Conservation (phyloP, 1,139 yeast species). For the Fermentozyma sake region DNA sequence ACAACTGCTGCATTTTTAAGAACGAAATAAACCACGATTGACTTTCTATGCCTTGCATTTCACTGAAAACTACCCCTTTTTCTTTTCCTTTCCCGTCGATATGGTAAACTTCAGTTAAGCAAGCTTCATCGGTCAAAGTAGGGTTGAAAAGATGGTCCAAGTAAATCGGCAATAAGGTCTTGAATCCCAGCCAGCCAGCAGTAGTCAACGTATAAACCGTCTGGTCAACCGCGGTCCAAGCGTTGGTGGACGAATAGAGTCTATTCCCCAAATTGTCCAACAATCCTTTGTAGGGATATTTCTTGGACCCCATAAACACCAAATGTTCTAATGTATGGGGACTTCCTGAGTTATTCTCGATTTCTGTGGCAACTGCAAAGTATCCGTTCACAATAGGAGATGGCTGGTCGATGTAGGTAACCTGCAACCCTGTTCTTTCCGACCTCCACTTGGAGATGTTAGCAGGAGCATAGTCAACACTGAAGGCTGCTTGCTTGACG, state of each 20-base stretch:
- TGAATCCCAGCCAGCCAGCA: slow-evolving; percentile 97
- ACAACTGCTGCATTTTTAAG: slow-evolving; percentile 55
- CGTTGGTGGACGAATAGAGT: slow-evolving; percentile 85
- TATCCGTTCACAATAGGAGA: slow-evolving; percentile 91
- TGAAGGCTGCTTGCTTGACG: slow-evolving; percentile 44
- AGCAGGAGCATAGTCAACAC: slow-evolving; percentile 61
- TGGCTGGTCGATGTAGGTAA: slow-evolving; percentile 71
- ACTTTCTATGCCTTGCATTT: slow-evolving; percentile 92
- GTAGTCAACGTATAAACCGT: slow-evolving; percentile 89
- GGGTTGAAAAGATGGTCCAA: slow-evolving; percentile 85
- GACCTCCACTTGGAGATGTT: slow-evolving; percentile 70
- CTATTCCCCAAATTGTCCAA: slow-evolving; percentile 83
- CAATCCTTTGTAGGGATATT: slow-evolving; percentile 88
- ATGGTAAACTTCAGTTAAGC: slow-evolving; percentile 92
- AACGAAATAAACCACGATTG: slow-evolving; percentile 73
- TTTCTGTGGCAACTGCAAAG: slow-evolving; percentile 94
- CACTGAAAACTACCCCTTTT: slow-evolving; percentile 95
- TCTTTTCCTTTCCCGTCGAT: slow-evolving; percentile 88
- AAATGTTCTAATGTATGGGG: slow-evolving; percentile 97
- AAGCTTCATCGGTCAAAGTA: slow-evolving; percentile 83
- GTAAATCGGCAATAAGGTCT: slow-evolving; percentile 77
- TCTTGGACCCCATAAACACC: slow-evolving; percentile 88
- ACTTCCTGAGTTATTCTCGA: slow-evolving; percentile 78
- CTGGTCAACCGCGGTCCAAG: slow-evolving; percentile 96
- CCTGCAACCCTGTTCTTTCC: slow-evolving; percentile 72